These are phyloP conservation scores for Lepidium campestre DNA, from an alignment of 441 rosid genomes.

Conservation along the genomic window DNA sequence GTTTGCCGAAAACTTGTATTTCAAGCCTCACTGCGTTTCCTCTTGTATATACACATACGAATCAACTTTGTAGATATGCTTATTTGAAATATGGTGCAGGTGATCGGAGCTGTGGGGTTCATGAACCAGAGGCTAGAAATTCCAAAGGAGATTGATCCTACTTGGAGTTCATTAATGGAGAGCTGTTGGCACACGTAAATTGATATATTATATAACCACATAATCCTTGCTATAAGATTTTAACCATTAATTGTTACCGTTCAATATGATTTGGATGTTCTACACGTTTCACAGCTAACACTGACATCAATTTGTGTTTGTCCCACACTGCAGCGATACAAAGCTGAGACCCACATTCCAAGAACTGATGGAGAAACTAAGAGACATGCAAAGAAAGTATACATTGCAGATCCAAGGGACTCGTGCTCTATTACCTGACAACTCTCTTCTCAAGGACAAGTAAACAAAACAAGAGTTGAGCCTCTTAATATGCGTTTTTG, in stretches of 20 bases:
- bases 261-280: not conserved
- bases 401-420: slow-evolving; percentile 62
- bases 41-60: not conserved
- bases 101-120: slow-evolving; percentile 97
- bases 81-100: slow-evolving; percentile 50
- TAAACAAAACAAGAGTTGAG: slow-evolving; percentile 4
- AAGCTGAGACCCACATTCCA: slow-evolving; percentile 73
- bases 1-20: slow-evolving; percentile 9
- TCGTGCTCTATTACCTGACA: slow-evolving; percentile 47
- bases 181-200: slow-evolving; percentile 90
- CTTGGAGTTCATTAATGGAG: slow-evolving; percentile 73
- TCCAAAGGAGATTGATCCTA: slow-evolving; percentile 77
- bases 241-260: not conserved
- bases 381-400: slow-evolving; percentile 73
- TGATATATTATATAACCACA: not conserved
- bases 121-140: slow-evolving; percentile 91
- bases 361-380: slow-evolving; percentile 74
- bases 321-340: slow-evolving; percentile 53
- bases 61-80: slow-evolving; percentile 9
- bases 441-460: slow-evolving; percentile 38
- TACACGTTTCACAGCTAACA: not conserved
- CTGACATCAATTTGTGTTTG: slow-evolving; percentile 11
- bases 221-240: not conserved
- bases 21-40: not conserved
- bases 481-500: not conserved